phyloP scores from a whole-genome alignment of 2,329 filamentous ascomycete species.

The Microsporum ferrugineum region DNA sequence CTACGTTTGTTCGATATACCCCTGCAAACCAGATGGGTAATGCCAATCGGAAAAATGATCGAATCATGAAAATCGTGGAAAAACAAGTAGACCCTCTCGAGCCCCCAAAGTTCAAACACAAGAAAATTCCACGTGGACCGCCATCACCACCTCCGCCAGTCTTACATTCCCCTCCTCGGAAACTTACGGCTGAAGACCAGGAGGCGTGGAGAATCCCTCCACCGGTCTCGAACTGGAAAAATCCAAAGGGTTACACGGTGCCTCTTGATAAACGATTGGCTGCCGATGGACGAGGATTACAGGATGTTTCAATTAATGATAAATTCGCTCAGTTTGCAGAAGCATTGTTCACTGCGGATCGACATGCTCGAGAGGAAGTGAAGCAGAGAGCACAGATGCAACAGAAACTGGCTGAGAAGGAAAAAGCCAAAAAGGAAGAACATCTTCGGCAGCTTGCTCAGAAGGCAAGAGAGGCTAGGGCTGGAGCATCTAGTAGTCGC shows the following conservation, averaged over 20 bases:
- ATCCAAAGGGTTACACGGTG: slow-evolving; percentile 95
- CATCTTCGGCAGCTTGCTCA: slow-evolving; percentile 77
- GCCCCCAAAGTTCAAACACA: slow-evolving; percentile 96
- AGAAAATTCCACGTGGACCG: slow-evolving; percentile 89
- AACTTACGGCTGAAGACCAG: slow-evolving; percentile 91
- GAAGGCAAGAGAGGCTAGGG: slow-evolving; percentile 75
- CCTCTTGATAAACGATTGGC: slow-evolving; percentile 90
- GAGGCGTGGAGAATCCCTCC: slow-evolving; percentile 90
- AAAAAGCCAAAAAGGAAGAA: slow-evolving; percentile 89
- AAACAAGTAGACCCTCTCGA: slow-evolving; percentile 90
- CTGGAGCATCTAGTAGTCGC: slow-evolving; percentile 42
- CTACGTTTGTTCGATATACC: slow-evolving; percentile 91
- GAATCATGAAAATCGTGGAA: slow-evolving; percentile 98
- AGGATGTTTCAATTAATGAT: slow-evolving; percentile 94
- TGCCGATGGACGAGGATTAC: slow-evolving; percentile 79
- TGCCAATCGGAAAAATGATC: slow-evolving; percentile 70
- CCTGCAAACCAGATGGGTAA: slow-evolving; percentile 96
- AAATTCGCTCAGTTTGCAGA: slow-evolving; percentile 96
- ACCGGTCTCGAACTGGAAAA: slow-evolving; percentile 97
- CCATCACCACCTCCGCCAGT: slow-evolving; percentile 87
- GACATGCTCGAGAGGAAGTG: slow-evolving; percentile 91
- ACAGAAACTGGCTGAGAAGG: slow-evolving; percentile 89
- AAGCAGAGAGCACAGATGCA: slow-evolving; percentile 89
- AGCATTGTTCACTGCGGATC: slow-evolving; percentile 83
- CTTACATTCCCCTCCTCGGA: slow-evolving; percentile 87